Conservation (phyloP, 306 rosid species). For the Lathyrus sativus region DNA sequence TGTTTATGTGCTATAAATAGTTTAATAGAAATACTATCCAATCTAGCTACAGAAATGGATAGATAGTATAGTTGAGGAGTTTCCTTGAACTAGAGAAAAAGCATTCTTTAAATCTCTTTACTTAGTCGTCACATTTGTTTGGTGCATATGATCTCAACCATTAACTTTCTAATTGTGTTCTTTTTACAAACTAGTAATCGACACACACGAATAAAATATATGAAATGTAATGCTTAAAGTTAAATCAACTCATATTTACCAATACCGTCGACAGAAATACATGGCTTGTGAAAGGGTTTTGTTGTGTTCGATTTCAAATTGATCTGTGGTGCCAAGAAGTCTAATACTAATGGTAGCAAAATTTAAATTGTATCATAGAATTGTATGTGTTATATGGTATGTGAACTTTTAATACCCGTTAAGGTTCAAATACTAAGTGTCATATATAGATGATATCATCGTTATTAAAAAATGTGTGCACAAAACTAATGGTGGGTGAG, state of each 20-base stretch:
- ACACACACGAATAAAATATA: too few relatives aligned
- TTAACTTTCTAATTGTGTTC: background rate
- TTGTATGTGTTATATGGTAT: background rate
- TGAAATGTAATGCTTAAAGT: background rate
- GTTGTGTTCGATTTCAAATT: background rate
- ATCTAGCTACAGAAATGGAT: slow-evolving; percentile 40
- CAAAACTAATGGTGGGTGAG: slow-evolving; percentile 20
- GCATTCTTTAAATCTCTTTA: slow-evolving; percentile 60
- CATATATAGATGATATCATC: background rate
- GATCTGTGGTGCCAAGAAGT: background rate
- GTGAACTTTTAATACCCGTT: background rate
- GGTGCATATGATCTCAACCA: background rate
- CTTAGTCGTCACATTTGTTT: slow-evolving; percentile 86
- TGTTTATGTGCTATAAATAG: slow-evolving; percentile 6
- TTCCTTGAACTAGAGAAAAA: slow-evolving; percentile 52
- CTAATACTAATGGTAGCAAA: background rate
- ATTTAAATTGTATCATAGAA: slow-evolving; percentile 6
- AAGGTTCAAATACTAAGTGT: slow-evolving; percentile 24
- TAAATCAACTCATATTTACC: background rate
- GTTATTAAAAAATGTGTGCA: background rate
- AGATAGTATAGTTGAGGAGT: slow-evolving; percentile 25
- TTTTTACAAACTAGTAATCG: too few relatives aligned
- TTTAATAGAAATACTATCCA: slow-evolving; percentile 6
- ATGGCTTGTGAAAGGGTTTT: background rate
- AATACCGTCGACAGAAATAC: background rate